Base-by-base conservation (phyloP, 108 stramenopile species). In the Chaetoceros tenuissimus region DNA sequence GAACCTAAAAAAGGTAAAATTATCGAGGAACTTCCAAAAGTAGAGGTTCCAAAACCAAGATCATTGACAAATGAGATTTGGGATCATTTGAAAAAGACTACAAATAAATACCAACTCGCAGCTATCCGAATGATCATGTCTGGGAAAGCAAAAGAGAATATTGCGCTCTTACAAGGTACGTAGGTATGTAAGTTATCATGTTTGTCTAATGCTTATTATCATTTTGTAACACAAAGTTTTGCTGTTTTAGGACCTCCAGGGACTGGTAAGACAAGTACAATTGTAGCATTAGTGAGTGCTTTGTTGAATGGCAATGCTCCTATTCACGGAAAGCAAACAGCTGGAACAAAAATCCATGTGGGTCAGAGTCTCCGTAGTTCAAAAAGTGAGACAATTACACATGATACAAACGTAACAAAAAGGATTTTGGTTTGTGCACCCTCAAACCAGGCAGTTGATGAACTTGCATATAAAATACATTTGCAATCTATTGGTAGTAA, bases 371-470 rank as follows among this genome's bases (percentile, higher is more conserved):
- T 40, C 13, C 34, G 13, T 5, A 40, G 8, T 40, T 40, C 34
- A 40, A 40, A 40, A 10, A 13, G 13, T 40, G 34, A 13, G 13
- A 13, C 13, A 40, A 13, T 40, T 5, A 40, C 5, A 13, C 34
- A 40, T 40, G 13, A 40, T 13, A 10, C 34, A 40, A 10, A 5
- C 13, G 34, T 40, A 10, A 13, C 34, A 21, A 59, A 60, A 10
- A 60, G 81, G 13, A 80, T 82, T 29, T 56, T 81, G 44, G 69
- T 84, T 46, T 79, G 78, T 34, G 79, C 84, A 0, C 77, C 87
- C 16, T 81, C 87, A 7, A 89, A 89, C 64, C 73, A 79, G 53
- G 87, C 87, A 1, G 80, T 89, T 24, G 76, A 82, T 34, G 78
- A 76, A 19, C 57, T 89, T 8, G 84, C 81, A 28, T 73, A 67